Evolutionary conservation across 768 basidiomycete species (phyloP).

Genomic region (Boletellus emodensis): DNA sequence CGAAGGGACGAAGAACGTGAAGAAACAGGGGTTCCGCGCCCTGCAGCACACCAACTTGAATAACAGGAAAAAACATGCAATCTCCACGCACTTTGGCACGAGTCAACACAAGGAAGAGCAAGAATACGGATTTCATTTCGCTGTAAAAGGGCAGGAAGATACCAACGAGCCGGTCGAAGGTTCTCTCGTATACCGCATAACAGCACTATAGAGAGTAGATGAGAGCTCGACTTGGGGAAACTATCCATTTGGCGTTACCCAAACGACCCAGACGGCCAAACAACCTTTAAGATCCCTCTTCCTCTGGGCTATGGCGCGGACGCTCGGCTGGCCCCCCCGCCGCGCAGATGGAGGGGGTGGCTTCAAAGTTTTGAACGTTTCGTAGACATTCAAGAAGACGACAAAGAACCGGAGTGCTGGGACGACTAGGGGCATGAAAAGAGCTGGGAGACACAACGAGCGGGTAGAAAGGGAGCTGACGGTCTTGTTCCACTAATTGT

Average conservation of each 20-base stretch:
- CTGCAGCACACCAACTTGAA: constrained; percentile 36
- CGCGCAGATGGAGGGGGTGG: constrained; percentile 50
- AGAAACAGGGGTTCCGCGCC: constrained; percentile 84
- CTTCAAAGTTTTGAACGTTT: constrained; percentile 81
- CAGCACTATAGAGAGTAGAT: constrained; percentile 48
- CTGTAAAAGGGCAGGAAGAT: constrained; percentile 81
- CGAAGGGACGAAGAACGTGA: constrained; percentile 71
- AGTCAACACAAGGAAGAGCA: constrained; percentile 73
- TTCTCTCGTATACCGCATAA: constrained; percentile 63
- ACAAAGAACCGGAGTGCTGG: constrained; percentile 64
- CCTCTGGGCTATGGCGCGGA: constrained; percentile 65
- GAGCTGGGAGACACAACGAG: constrained; percentile 1
- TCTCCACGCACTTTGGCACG: constrained; percentile 59
- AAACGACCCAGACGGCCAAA: constrained; percentile 81
- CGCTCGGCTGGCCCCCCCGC: constrained; percentile 55
- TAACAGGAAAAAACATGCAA: neutral
- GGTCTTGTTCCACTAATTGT: constrained; percentile 1
- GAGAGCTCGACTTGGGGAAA: constrained; percentile 7
- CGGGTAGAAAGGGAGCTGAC: neutral
- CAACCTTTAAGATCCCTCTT: constrained; percentile 86
- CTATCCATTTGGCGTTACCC: constrained; percentile 47
- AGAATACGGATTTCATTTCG: constrained; percentile 69
- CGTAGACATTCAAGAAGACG: constrained; percentile 76
- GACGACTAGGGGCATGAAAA: constrained; percentile 61
- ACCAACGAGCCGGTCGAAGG: constrained; percentile 58